Percentiles rank a stretch among this genome's conserved stretches.
Conservation (phyloP, 2,329 filamentous ascomycete species). For the Colletotrichum sp. region DNA sequence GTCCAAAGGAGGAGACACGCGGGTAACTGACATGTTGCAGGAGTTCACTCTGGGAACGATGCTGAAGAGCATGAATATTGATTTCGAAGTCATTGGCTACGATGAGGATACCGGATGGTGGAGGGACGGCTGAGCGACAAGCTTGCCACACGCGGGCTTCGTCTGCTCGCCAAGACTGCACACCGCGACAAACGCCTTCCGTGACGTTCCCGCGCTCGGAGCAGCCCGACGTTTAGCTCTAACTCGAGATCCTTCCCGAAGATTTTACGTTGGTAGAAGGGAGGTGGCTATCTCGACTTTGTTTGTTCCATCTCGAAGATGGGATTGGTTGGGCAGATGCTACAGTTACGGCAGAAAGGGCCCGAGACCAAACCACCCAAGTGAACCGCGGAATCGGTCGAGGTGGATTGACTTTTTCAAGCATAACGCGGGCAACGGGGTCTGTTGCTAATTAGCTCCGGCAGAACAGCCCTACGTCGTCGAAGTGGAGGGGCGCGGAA, state of each 20-base stretch:
- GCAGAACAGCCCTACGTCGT: neutral
- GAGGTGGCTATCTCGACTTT: neutral
- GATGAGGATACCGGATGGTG: constrained; percentile 17
- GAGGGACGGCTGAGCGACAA: constrained; percentile 14
- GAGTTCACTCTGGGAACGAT: constrained; percentile 23
- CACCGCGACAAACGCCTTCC: neutral
- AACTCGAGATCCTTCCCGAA: neutral
- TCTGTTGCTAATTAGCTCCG: neutral
- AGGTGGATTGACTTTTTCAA: neutral
- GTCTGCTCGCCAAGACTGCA: neutral
- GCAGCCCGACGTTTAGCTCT: neutral
- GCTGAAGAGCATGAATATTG: constrained; percentile 22
- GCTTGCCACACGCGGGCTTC: neutral
- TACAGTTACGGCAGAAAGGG: neutral
- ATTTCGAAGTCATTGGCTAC: constrained; percentile 24
- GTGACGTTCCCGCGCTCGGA: neutral
- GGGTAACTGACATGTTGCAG: constrained; percentile 1
- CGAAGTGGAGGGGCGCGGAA: neutral
- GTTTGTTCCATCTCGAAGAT: neutral
- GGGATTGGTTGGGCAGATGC: neutral
- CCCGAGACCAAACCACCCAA: neutral
- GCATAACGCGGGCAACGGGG: neutral
- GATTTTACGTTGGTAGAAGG: neutral
- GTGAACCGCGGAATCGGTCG: neutral
- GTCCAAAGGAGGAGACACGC: neutral